Evolutionary conservation across 345 rosid species (phyloP).

Genomic region (Combretum micranthum): DNA sequence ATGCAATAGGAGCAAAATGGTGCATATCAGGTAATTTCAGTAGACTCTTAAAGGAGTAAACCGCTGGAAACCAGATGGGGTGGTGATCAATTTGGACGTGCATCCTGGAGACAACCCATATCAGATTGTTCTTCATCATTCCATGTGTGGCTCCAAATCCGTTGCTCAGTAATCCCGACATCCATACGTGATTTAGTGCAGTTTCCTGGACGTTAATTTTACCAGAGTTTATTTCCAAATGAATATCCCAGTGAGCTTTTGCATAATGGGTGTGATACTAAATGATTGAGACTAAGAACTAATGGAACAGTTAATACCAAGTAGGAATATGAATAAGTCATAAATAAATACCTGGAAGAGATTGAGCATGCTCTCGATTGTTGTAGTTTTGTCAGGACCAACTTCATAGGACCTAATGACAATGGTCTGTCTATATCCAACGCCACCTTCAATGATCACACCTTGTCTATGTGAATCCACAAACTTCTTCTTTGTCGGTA

Average conservation of each 20-base stretch:
- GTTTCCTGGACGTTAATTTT: conserved; percentile 35
- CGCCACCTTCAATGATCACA: conserved; percentile 40
- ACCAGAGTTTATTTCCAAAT: not conserved
- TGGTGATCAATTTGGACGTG: conserved; percentile 50
- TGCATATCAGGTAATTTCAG: too few species aligned
- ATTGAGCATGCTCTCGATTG: conserved; percentile 52
- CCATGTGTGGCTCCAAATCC: conserved; percentile 74
- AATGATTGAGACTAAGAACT: too few species aligned
- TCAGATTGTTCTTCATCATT: conserved; percentile 60
- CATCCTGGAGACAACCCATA: conserved; percentile 71
- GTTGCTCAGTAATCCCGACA: conserved; percentile 67
- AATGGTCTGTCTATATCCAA: conserved; percentile 51
- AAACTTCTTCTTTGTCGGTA: conserved; percentile 47
- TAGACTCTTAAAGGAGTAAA: too few species aligned
- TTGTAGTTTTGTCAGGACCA: conserved; percentile 56
- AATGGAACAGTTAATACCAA: too few species aligned
- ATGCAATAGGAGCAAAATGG: too few species aligned
- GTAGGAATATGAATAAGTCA: not conserved
- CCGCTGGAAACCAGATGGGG: conserved; percentile 42
- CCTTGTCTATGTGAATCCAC: conserved; percentile 62
- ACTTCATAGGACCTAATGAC: conserved; percentile 64
- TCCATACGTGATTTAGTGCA: conserved; percentile 71
- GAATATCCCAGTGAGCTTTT: too few species aligned
- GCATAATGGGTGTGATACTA: too few species aligned
- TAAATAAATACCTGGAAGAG: conserved; percentile 45